Conservation (phyloP, 1,284 basidiomycete genomes). For the Ganoderma sp. region DNA sequence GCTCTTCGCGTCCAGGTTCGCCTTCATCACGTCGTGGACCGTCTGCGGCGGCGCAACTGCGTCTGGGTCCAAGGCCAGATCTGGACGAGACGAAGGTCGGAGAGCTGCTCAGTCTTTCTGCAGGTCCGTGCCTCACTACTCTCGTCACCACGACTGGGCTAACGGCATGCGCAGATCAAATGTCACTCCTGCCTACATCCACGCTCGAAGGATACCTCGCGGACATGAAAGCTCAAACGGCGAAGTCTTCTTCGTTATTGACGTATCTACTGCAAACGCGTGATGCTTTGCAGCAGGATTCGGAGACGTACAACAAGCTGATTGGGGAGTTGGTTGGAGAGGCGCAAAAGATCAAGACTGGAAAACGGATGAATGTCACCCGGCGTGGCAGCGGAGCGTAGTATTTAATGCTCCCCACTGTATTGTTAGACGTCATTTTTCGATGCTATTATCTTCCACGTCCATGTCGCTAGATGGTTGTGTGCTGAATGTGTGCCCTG, state of each 20-base stretch:
- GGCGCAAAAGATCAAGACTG: conserved; percentile 78
- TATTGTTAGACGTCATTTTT: conserved; percentile 19
- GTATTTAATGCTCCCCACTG: conserved; percentile 21
- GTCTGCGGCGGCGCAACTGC: conserved; percentile 56
- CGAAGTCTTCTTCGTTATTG: conserved; percentile 73
- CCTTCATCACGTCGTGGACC: conserved; percentile 50
- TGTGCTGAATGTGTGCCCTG: background rate
- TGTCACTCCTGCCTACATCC: conserved; percentile 72
- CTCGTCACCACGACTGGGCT: background rate
- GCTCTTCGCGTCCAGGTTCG: conserved; percentile 58
- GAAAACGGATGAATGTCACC: conserved; percentile 49
- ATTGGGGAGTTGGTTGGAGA: conserved; percentile 84
- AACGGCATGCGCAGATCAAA: conserved; percentile 56
- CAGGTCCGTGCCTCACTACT: conserved; percentile 54
- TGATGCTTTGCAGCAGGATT: conserved; percentile 87
- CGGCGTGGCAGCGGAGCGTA: conserved; percentile 58
- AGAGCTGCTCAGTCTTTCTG: conserved; percentile 68
- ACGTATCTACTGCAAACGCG: conserved; percentile 83
- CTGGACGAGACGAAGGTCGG: conserved; percentile 70
- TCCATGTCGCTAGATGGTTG: background rate
- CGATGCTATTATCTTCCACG: background rate
- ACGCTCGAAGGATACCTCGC: conserved; percentile 69
- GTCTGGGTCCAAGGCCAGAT: conserved; percentile 72
- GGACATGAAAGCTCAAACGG: conserved; percentile 72
- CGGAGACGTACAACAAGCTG: conserved; percentile 82